Percentiles rank a stretch among this genome's conserved stretches.
phyloP scores from a whole-genome alignment of 2,329 filamentous ascomycete genomes.

The Aspergillus clavatus region DNA sequence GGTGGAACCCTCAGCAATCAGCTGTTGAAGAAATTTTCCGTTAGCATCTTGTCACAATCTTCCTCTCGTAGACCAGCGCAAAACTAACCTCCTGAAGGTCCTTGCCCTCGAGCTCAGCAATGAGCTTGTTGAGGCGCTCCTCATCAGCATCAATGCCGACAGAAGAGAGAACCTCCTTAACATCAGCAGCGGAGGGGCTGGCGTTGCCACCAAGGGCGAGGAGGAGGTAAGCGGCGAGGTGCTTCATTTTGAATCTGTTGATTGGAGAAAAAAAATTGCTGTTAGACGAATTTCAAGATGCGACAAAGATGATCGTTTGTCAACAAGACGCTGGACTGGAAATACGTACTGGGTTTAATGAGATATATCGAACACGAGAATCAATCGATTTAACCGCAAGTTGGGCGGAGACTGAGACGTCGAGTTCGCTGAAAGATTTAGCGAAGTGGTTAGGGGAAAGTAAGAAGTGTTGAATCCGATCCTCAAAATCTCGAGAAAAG shows the following conservation, averaged over 20 bases:
- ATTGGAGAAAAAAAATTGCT: conserved; percentile 9
- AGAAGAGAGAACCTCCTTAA: conserved; percentile 84
- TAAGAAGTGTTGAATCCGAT: conserved; percentile 24
- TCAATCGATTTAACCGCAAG: conserved; percentile 99
- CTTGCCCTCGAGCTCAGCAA: conserved; percentile 66
- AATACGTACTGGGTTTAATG: conserved; percentile 26
- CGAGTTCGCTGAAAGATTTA: conserved; percentile 61
- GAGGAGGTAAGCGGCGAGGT: conserved; percentile 98
- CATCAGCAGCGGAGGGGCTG: conserved; percentile 76
- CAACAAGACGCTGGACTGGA: not conserved
- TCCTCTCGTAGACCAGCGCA: not conserved
- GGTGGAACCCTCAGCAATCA: conserved; percentile 81
- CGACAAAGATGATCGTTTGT: not conserved
- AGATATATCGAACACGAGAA: conserved; percentile 48
- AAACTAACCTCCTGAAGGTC: conserved; percentile 78
- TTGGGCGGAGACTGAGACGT: conserved; percentile 99
- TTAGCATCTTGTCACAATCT: conserved; percentile 13
- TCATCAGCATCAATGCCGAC: conserved; percentile 92
- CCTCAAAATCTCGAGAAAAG: conserved; percentile 34
- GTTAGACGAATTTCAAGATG: conserved; percentile 14
- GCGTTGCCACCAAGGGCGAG: conserved; percentile 88
- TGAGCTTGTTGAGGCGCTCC: conserved; percentile 78
- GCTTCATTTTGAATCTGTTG: conserved; percentile 79
- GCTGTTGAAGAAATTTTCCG: conserved; percentile 47
- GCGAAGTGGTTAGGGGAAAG: conserved; percentile 24